phyloP scores from a whole-genome alignment of 306 rosid species.

The Quercus ilex region DNA sequence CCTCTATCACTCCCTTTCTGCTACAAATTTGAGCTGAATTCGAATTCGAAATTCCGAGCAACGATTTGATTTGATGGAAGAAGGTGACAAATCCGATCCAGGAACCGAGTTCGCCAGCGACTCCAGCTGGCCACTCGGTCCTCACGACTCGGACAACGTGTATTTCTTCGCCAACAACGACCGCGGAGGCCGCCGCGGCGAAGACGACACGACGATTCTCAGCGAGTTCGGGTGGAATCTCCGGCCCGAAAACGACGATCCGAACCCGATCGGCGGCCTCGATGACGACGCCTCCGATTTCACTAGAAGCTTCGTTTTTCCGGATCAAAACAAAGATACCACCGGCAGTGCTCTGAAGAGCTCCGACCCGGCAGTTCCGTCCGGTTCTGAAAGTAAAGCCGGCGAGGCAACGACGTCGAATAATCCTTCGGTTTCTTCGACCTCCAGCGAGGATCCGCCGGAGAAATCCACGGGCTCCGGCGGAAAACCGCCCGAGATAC shows the following conservation, averaged over 20 bases:
- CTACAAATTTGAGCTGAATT: conserved; percentile 15
- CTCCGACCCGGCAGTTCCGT: conserved; percentile 25
- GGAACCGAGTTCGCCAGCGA: conserved; percentile 35
- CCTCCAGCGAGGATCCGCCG: conserved; percentile 82
- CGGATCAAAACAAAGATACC: background rate
- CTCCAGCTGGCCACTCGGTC: conserved; percentile 49
- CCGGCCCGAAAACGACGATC: conserved; percentile 19
- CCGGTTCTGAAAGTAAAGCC: conserved; percentile 23
- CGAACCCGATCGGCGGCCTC: conserved; percentile 33
- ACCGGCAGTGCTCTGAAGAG: background rate
- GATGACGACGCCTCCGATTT: conserved; percentile 25
- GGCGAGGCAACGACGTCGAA: conserved; percentile 30
- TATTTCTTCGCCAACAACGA: conserved; percentile 41
- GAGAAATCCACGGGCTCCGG: conserved; percentile 70
- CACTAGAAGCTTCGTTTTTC: conserved; percentile 12
- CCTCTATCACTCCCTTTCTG: background rate
- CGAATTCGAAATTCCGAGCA: conserved; percentile 4
- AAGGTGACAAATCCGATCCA: conserved; percentile 41
- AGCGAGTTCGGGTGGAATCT: conserved; percentile 74
- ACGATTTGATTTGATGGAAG: conserved; percentile 26
- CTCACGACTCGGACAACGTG: conserved; percentile 22
- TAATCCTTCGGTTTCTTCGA: conserved; percentile 70
- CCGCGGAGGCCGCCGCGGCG: conserved; percentile 7
- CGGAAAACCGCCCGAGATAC: conserved; percentile 57
- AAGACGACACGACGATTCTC: conserved; percentile 43